These are phyloP conservation scores for Arthrinium phaeospermum DNA, from an alignment of 2,329 filamentous ascomycete species.

Conservation along the genomic window DNA sequence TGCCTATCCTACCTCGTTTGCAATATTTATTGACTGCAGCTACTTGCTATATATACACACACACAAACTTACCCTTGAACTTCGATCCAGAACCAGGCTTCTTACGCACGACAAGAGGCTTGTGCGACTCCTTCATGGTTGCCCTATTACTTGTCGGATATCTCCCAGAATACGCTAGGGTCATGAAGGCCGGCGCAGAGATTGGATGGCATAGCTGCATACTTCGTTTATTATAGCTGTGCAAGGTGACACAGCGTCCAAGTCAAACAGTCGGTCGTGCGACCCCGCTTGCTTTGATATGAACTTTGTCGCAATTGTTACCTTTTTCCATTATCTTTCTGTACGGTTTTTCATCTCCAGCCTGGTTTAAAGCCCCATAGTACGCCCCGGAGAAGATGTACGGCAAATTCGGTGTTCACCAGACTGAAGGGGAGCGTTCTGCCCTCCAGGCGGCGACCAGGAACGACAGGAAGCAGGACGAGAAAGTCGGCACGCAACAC, in stretches of 20 bases:
- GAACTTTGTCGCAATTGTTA: not conserved
- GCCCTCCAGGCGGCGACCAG: not conserved
- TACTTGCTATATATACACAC: too few relatives aligned
- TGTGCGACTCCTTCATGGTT: not conserved
- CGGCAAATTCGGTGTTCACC: not conserved
- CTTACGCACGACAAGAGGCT: not conserved
- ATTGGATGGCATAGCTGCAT: not conserved
- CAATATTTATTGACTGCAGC: not conserved
- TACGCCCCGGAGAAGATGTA: not conserved
- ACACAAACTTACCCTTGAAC: too few relatives aligned
- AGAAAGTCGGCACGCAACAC: not conserved
- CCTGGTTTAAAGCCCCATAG: not conserved
- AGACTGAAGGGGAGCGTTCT: not conserved
- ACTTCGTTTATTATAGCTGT: not conserved
- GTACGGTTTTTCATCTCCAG: not conserved
- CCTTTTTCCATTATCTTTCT: not conserved
- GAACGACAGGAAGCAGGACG: not conserved
- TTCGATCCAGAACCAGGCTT: not conserved
- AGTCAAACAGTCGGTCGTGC: not conserved
- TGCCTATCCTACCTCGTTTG: not conserved
- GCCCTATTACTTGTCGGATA: not conserved
- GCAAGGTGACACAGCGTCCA: not conserved
- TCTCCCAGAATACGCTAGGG: not conserved
- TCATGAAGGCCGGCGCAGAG: not conserved
- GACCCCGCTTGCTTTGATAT: not conserved